phyloP scores from a whole-genome alignment of 2,329 filamentous ascomycete genomes.

The Coniochaeta pulveracea region DNA sequence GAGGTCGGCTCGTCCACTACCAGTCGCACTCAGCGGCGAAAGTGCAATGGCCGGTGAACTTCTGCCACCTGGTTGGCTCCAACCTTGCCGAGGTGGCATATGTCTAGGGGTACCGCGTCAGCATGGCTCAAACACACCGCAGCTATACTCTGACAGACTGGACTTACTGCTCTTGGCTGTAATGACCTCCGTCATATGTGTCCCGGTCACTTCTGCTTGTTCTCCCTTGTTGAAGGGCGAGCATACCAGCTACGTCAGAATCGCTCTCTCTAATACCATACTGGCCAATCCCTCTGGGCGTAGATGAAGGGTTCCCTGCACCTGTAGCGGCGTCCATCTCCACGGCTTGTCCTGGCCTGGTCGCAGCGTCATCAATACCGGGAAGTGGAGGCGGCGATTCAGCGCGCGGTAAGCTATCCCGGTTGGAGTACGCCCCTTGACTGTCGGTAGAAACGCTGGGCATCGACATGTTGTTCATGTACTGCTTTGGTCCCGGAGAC shows the following conservation, averaged over 20 bases:
- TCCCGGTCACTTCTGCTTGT: slow-evolving; percentile 24
- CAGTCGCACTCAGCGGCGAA: slow-evolving; percentile 29
- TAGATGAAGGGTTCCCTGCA: slow-evolving; percentile 35
- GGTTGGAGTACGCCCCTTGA: slow-evolving; percentile 33
- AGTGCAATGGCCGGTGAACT: slow-evolving; percentile 29
- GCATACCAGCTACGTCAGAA: slow-evolving; percentile 62
- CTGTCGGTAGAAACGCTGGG: slow-evolving; percentile 22
- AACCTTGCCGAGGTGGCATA: slow-evolving; percentile 42
- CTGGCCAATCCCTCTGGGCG: slow-evolving; percentile 30
- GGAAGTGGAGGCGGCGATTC: slow-evolving; percentile 54
- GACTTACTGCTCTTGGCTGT: slow-evolving; percentile 63
- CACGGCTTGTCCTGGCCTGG: slow-evolving; percentile 52
- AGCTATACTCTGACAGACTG: too few species aligned
- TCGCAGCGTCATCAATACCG: slow-evolving; percentile 24
- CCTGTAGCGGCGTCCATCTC: slow-evolving; percentile 70
- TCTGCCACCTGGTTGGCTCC: slow-evolving; percentile 35
- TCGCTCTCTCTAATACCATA: slow-evolving; percentile 51
- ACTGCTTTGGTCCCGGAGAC: slow-evolving; percentile 26
- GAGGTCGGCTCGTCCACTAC: slow-evolving; percentile 22
- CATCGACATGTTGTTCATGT: slow-evolving; percentile 24
- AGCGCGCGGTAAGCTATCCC: slow-evolving; percentile 41
- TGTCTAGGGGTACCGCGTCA: slow-evolving; percentile 25
- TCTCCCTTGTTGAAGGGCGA: slow-evolving; percentile 52
- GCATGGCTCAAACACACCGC: too few species aligned
- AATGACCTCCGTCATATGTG: slow-evolving; percentile 55